phyloP scores from a whole-genome alignment of 352 stramenopile species.

The Globisporangium camurandrum region DNA sequence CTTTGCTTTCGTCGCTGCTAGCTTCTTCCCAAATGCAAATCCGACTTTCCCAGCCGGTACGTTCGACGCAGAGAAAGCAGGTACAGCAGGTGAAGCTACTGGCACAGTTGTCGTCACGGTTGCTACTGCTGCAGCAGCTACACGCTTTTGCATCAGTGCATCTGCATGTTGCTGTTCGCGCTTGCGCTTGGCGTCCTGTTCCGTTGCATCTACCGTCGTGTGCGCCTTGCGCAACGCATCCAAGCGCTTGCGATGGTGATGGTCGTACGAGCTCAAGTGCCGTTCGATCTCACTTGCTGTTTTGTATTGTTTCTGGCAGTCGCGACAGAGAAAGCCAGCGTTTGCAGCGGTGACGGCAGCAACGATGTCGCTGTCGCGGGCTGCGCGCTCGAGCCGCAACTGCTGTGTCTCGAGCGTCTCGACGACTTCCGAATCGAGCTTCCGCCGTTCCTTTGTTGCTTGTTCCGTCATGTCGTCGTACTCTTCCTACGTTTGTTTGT shows the following conservation, averaged over 20 bases:
- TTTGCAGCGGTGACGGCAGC: constrained; percentile 34
- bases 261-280: constrained; percentile 69
- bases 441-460: constrained; percentile 42
- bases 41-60: constrained; percentile 13
- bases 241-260: constrained; percentile 58
- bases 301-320: constrained; percentile 67
- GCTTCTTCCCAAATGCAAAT: constrained; percentile 30
- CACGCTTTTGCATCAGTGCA: constrained; percentile 25
- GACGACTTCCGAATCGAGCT: constrained; percentile 34
- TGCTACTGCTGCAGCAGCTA: constrained; percentile 19
- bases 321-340: constrained; percentile 42
- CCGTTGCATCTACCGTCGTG: neutral
- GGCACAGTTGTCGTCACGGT: too few relatives aligned
- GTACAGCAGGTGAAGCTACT: too few relatives aligned
- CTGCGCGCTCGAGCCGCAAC: constrained; percentile 20
- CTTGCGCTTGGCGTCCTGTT: constrained; percentile 24
- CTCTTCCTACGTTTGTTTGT: constrained; percentile 40
- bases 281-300: constrained; percentile 65
- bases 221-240: constrained; percentile 25
- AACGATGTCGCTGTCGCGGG: constrained; percentile 18
- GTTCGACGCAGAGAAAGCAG: neutral
- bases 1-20: constrained; percentile 1
- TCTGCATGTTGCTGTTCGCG: constrained; percentile 27
- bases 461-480: constrained; percentile 44
- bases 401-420: constrained; percentile 33